Evolutionary conservation across 257 asterid genomes (phyloP), one percentile per base, ranked within the genome.

Genomic region (Ocimum tenuiflorum): DNA sequence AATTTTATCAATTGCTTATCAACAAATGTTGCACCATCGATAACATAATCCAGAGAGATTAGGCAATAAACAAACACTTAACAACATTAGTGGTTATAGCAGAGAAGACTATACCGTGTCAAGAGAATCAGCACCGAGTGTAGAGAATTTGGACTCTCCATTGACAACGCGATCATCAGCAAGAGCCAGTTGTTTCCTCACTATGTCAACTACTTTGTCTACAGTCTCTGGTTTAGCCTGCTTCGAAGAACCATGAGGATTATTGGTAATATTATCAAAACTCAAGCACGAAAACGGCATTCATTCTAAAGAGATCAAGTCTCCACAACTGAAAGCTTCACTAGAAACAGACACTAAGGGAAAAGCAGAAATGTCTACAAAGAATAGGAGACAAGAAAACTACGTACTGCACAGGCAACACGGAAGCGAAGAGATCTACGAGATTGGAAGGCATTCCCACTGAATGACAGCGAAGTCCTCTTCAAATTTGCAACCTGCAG

Each of bases 81-180:
- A 47, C 7, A 54, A 6, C 53, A 58, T 9, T 8, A 18, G 1
- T n/a, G 9, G 24, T 45, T 3, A 27, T 23, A 56, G 22, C 24
- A 60, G 54, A 29, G n/a, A 46, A 60, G 20, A 33, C 42, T 45
- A 67, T 92, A 94, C 99, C 68, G 99, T 94, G 86, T 94, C 99
- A 43, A 94, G 97, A 63, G 99, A 94, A 78, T 94, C 99, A 43
- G 99, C 99, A 58, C 99, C 99, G 33, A 94, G 94, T 6, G 76
- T 6, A 1, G 85, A 67, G 70, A 94, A 94, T 50, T 76, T 86
- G 0, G 99, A 89, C 57, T 77, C 88, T 63, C 97, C 99, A 9
- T 29, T 14, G 60, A 94, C 96, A 13, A 56, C 81, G 39, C 84
- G 73, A 4, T 86, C 88, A 3, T 43, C 84, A 14, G 95, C 43